A percentile compares a stretch with the other conserved stretches of the same genome.
phyloP scores from a whole-genome alignment of 2,329 filamentous ascomycete genomes.

The Ophiostoma ulmi region DNA sequence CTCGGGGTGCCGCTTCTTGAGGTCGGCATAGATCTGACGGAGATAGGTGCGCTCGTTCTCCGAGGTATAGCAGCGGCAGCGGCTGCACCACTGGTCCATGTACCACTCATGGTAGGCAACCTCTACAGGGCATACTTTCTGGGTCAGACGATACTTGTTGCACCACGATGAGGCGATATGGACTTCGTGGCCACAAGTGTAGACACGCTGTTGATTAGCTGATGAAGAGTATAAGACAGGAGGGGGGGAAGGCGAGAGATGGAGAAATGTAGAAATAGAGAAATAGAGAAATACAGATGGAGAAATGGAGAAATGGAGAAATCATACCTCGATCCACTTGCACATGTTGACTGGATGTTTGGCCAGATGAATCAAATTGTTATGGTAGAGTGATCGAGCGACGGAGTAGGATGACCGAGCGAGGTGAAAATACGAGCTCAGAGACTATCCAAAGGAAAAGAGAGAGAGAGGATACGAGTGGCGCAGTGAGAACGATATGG shows the following conservation, averaged over 20 bases:
- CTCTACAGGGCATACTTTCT: neutral
- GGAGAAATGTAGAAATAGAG: neutral
- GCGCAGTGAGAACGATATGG: neutral
- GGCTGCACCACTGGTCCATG: conserved; percentile 13
- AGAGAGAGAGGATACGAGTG: neutral
- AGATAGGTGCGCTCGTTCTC: conserved; percentile 12
- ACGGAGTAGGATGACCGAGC: too few relatives aligned
- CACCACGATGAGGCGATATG: conserved; percentile 16
- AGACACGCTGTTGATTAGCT: neutral
- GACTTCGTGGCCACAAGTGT: neutral
- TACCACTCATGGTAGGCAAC: conserved; percentile 4
- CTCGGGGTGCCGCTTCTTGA: conserved; percentile 16
- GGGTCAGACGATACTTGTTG: conserved; percentile 8
- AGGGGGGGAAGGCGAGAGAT: neutral
- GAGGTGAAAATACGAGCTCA: too few relatives aligned
- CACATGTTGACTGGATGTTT: conserved; percentile 15
- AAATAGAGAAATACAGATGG: neutral
- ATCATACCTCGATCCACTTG: conserved; percentile 10
- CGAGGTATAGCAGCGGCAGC: conserved; percentile 12
- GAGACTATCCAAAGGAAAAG: neutral
- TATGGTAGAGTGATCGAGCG: neutral
- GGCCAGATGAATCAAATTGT: neutral
- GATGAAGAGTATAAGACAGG: too few relatives aligned
- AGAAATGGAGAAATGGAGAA: neutral
- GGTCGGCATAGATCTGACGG: neutral